Conservation (phyloP, 2,329 filamentous ascomycete genomes). For the Apiospora saccharicola region DNA sequence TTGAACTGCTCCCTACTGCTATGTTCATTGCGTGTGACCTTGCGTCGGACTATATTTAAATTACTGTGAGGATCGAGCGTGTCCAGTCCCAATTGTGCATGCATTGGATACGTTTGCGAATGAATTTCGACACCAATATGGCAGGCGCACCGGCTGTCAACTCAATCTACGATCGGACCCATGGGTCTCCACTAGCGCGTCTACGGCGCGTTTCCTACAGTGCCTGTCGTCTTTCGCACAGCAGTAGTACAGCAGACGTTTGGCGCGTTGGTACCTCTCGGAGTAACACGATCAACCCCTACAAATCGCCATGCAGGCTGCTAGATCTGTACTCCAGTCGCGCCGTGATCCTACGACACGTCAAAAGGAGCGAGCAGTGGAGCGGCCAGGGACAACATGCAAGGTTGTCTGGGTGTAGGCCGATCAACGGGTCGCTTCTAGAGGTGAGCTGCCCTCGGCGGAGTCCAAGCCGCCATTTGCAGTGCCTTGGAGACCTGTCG, state of each 20-base stretch:
- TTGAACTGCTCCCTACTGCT: too few species aligned
- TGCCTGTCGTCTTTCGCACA: constrained; percentile 1
- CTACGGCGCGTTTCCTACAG: constrained; percentile 16
- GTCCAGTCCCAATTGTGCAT: constrained; percentile 1
- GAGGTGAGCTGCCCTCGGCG: too few species aligned
- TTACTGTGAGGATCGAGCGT: too few species aligned
- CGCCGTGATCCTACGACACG: constrained; percentile 6
- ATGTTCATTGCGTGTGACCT: background rate
- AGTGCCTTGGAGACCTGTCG: too few species aligned
- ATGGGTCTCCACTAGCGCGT: background rate
- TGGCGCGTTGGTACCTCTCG: constrained; percentile 12
- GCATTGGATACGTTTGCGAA: background rate
- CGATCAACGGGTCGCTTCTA: too few species aligned
- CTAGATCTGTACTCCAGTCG: constrained; percentile 1
- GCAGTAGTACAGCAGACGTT: background rate
- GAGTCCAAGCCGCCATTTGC: too few species aligned
- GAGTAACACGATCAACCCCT: background rate
- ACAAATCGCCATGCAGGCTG: constrained; percentile 1
- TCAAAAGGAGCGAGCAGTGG: background rate
- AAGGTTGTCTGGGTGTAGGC: background rate
- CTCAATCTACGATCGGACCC: background rate
- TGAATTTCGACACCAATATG: background rate
- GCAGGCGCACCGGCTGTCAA: background rate
- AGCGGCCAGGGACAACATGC: background rate
- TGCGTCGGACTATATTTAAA: too few species aligned